Base-by-base conservation (phyloP, 2,329 filamentous ascomycete species). In the Lachnellula arida region DNA sequence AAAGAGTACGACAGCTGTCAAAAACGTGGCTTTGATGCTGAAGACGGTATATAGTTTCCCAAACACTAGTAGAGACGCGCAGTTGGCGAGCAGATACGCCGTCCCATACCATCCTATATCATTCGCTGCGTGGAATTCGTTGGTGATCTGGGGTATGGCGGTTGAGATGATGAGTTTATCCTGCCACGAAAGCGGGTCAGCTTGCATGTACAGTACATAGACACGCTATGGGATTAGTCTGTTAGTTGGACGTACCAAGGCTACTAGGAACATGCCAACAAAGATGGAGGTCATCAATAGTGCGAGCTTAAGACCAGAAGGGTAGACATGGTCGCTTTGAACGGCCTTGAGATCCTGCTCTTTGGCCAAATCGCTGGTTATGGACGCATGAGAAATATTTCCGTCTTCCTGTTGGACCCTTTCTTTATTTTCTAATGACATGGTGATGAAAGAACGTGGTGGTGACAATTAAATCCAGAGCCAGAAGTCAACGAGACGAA, bases 101-200 rank as follows among this genome's bases (percentile, higher is more conserved):
- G 74, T 75, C 4, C 75, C 76, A 63, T 82, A 82, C 80, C 80
- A 83, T 35, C 79, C 80, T 15, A 82, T 75, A 60, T 83, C 79
- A 2, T 69, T 64, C 0, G 81, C 68, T 14, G 76, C 75, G 53
- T 80, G 74, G 65, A 80, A 78, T 19, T 77, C 71, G 46, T 72
- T 75, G 0, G 78, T 81, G 54, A 81, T 81, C 48, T 70, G 68
- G 1, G 78, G 78, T 51, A 78, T 73, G 3, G 78, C 72, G 22
- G 56, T 58, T 19, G 53, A 49, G 49, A 58, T 55, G 37, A 58
- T 58, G 15, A 53, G 49, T 39, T 43, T 49, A 34, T 58, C 56
- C 43, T 53, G 44, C 17, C 14, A 49, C 9, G 2, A 14, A 15
- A 15, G 17, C 46, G 11, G 28, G 25, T 49, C n/a, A 49, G 46